Conservation (phyloP, 208 protist genomes). For the Endotrypanum monterogeii region DNA sequence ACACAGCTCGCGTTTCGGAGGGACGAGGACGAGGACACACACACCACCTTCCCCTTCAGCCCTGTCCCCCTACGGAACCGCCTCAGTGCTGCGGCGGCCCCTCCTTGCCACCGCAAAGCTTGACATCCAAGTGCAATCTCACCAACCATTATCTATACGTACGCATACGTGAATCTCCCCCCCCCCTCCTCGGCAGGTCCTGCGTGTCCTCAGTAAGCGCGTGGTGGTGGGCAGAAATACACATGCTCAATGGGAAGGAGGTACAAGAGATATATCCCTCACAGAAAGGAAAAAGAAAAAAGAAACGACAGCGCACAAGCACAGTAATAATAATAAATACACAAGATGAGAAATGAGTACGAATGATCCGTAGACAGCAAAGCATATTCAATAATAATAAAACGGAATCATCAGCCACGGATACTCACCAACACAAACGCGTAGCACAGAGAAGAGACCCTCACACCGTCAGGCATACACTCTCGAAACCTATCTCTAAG, state of each 20-base stretch:
- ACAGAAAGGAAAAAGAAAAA: background rate
- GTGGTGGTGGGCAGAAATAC: background rate
- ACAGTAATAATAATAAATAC: too few species aligned
- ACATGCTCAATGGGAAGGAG: background rate
- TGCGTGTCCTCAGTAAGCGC: background rate
- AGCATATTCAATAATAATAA: too few species aligned
- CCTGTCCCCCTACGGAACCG: too few species aligned
- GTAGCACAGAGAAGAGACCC: background rate
- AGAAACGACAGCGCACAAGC: background rate
- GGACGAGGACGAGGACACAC: background rate
- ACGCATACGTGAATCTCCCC: background rate
- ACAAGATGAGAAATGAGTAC: too few species aligned
- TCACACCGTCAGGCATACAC: too few species aligned
- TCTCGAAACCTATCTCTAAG: too few species aligned
- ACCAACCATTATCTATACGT: background rate
- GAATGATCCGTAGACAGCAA: too few species aligned
- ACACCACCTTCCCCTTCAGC: too few species aligned
- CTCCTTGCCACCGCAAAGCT: background rate
- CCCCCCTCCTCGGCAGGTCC: background rate
- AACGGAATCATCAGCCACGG: background rate
- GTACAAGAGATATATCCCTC: too few species aligned
- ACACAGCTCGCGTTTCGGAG: too few species aligned
- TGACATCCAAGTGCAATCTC: background rate
- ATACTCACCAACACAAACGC: conserved; percentile 7
- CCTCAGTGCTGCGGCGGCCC: background rate